Base-by-base conservation (phyloP, 306 rosid species). In the Amphicarpaea edgeworthii region DNA sequence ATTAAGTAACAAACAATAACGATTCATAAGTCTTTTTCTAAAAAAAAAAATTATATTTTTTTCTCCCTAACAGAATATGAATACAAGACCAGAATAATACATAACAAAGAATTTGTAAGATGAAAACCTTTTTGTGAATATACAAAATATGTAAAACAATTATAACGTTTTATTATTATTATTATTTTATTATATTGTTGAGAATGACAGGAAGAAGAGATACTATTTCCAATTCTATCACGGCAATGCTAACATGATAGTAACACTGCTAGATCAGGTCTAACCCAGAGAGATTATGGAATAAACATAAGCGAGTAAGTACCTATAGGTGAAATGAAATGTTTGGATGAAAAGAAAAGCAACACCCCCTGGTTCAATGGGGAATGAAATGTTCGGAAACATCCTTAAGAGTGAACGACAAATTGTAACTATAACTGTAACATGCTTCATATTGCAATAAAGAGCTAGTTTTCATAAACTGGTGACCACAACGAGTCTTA, bases 361-460 rank as follows among this genome's bases (percentile, higher is more conserved):
- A 57, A 12, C 38, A 12, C 37, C 37, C 24, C 16, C 62, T 55
- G 16, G 37, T 5, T 5, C 38, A 4, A 1, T 57, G 38, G 4
- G 17, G 37, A 57, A 24, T 57, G 38, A 57, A 58, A 60, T 60
- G 76, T 55, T 28, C 41, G 57, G 32, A 40, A 77, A 67, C 76
- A 80, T 59, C 46, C 26, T 71, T 72, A n/a, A n/a, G n/a, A 23
- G 8, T 58, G 28, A 40, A 17, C 57, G n/a, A 58, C 8, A 55
- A 49, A 55, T 37, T 21, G 17, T 3, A 63, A 49, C 61, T 26
- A 16, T 12, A 42, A 34, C 55, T 21, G 32, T 43, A 60, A 81
- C 47, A n/a, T 12, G 54, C 24, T 49, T 43, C 61, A 54, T 47
- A 74, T n/a, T 15, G 24, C 54, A 77, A 77, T 38, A 28, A 46